Evolutionary conservation across 805 yeast species (phyloP).

Genomic region (Sporopachydermia quercuum): DNA sequence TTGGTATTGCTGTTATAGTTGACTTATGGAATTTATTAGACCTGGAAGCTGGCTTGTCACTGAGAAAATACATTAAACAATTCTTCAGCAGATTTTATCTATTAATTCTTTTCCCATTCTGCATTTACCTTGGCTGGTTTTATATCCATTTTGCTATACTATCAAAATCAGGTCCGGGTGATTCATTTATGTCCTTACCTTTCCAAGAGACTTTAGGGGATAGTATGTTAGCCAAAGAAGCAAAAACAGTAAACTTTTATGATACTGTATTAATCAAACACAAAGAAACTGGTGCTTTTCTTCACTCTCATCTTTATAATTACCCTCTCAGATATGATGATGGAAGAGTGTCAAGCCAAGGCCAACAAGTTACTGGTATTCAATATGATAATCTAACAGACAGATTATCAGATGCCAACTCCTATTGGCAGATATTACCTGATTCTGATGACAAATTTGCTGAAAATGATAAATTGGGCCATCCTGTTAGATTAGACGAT

Average conservation of each 20-base stretch:
- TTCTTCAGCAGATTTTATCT: conserved; percentile 57
- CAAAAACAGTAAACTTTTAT: conserved; percentile 58
- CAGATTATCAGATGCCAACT: conserved; percentile 37
- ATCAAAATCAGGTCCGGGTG: conserved; percentile 88
- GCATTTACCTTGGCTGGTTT: conserved; percentile 79
- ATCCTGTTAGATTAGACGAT: conserved; percentile 55
- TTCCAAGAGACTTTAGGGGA: conserved; percentile 90
- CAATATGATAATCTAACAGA: conserved; percentile 20
- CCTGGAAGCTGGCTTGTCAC: conserved; percentile 44
- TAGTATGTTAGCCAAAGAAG: conserved; percentile 54
- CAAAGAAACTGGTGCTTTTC: conserved; percentile 58
- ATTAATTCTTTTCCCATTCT: conserved; percentile 66
- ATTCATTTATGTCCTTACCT: conserved; percentile 82
- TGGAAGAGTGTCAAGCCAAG: conserved; percentile 87
- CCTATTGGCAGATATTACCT: conserved; percentile 81
- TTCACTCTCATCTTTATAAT: conserved; percentile 65
- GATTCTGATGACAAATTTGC: conserved; percentile 25
- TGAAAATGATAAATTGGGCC: conserved; percentile 24
- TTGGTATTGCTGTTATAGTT: conserved; percentile 73
- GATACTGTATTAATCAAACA: conserved; percentile 71
- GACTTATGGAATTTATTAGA: conserved; percentile 87
- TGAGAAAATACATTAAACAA: conserved; percentile 47
- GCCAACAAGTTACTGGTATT: conserved; percentile 83
- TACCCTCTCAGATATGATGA: conserved; percentile 93
- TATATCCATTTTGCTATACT: conserved; percentile 78